These are phyloP conservation scores for Pterocarpus macrocarpus DNA, from an alignment of 306 rosid genomes.

Conservation along the genomic window DNA sequence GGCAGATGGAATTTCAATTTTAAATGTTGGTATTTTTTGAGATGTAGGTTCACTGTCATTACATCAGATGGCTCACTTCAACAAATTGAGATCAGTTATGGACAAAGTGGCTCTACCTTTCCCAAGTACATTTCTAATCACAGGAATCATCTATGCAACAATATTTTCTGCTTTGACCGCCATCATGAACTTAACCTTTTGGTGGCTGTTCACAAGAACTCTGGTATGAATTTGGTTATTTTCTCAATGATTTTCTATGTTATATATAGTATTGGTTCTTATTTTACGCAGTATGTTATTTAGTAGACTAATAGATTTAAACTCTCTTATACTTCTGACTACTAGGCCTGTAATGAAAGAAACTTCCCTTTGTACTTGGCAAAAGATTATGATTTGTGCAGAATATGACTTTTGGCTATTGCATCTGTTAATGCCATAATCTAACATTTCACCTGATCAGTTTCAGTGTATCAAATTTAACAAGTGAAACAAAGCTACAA, in stretches of 20 bases:
- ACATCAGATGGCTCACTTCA: conserved; percentile 84
- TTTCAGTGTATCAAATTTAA: conserved; percentile 23
- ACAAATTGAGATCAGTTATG: conserved; percentile 75
- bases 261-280: conserved; percentile 22
- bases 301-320: conserved; percentile 25
- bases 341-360: conserved; percentile 1
- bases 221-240: conserved; percentile 57
- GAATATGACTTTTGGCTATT: conserved; percentile 32
- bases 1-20: conserved; percentile 35
- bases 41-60: conserved; percentile 81
- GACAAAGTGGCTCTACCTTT: conserved; percentile 64
- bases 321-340: conserved; percentile 37
- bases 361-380: conserved; percentile 13
- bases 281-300: conserved; percentile 26
- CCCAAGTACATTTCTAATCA: conserved; percentile 57
- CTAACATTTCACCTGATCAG: conserved; percentile 14
- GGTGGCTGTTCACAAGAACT: conserved; percentile 62
- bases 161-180: conserved; percentile 66
- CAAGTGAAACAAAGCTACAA: conserved; percentile 9
- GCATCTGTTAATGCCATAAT: conserved; percentile 25
- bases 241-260: conserved; percentile 34
- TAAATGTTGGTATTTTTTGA: conserved; percentile 56
- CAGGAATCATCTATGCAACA: conserved; percentile 55
- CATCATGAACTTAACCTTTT: conserved; percentile 72
- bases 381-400: conserved; percentile 31